Conservation (phyloP, 2,329 filamentous ascomycete species). For the Diaporthe sp. region DNA sequence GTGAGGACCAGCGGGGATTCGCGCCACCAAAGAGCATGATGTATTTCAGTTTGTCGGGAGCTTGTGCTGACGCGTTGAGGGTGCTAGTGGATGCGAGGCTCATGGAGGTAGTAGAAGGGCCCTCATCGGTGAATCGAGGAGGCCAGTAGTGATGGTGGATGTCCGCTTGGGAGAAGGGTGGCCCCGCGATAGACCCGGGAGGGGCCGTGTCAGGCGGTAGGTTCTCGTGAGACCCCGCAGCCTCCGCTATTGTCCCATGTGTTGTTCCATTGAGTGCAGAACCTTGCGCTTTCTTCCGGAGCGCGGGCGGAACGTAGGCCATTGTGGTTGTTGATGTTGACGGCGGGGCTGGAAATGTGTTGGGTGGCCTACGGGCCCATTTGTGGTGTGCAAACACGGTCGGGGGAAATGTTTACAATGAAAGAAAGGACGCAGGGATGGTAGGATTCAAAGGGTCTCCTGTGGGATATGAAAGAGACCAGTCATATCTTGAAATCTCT, state of each 20-base stretch:
- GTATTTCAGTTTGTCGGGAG: background rate
- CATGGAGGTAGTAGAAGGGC: too few relatives aligned
- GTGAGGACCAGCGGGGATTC: constrained; percentile 4
- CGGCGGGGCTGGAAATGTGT: background rate
- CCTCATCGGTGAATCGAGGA: background rate
- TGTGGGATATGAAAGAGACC: background rate
- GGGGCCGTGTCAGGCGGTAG: background rate
- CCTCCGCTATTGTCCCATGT: background rate
- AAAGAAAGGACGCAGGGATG: background rate
- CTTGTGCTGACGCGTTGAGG: background rate
- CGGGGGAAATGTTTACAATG: background rate
- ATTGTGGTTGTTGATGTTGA: background rate
- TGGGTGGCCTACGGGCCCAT: background rate
- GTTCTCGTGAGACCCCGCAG: background rate
- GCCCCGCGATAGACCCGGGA: background rate
- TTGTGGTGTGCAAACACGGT: background rate
- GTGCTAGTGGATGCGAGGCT: background rate
- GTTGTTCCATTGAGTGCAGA: too few relatives aligned
- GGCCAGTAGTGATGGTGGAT: background rate
- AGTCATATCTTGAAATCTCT: background rate
- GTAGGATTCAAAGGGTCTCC: background rate
- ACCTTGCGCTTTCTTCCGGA: background rate
- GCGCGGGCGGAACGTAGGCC: constrained; percentile 11
- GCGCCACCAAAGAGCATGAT: background rate
- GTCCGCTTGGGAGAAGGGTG: background rate